Percentiles rank a stretch among this genome's conserved stretches.
Conservation (phyloP, 306 rosid genomes). For the Rosa lucieae region DNA sequence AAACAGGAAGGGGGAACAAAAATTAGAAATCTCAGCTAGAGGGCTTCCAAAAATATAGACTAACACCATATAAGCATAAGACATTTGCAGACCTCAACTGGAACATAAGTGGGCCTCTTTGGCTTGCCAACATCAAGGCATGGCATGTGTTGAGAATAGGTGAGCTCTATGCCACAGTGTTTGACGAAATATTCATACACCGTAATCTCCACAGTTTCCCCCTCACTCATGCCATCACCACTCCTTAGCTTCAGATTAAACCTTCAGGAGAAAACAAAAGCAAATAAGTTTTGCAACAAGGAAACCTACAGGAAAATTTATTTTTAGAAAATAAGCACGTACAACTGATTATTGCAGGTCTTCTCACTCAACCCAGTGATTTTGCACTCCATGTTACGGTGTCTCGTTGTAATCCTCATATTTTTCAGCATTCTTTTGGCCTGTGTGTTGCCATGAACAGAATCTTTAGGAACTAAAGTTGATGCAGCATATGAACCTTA, state of each 20-base stretch:
- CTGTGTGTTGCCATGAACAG: conserved; percentile 39
- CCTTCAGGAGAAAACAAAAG: conserved; percentile 41
- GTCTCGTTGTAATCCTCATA: conserved; percentile 63
- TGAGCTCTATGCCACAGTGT: conserved; percentile 59
- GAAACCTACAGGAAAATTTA: conserved; percentile 8
- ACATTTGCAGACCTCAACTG: conserved; percentile 66
- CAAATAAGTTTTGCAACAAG: conserved; percentile 10
- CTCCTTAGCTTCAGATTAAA: conserved; percentile 70
- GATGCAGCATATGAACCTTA: conserved; percentile 1
- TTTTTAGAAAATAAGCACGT: conserved; percentile 37
- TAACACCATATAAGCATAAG: conserved; percentile 14
- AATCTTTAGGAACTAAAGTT: conserved; percentile 17
- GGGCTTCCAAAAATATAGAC: conserved; percentile 14
- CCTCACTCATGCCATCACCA: conserved; percentile 36
- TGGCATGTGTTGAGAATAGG: conserved; percentile 66
- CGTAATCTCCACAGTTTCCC: conserved; percentile 58
- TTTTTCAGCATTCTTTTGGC: conserved; percentile 81
- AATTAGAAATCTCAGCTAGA: conserved; percentile 17
- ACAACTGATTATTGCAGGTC: conserved; percentile 83
- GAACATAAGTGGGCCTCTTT: conserved; percentile 68
- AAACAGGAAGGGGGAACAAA: background rate
- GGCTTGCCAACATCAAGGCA: conserved; percentile 92
- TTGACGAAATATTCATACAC: conserved; percentile 72
- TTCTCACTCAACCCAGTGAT: conserved; percentile 80
- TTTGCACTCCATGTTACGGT: conserved; percentile 62